Evolutionary conservation across 371 early-diverging fungal species (phyloP).

Genomic region (Mitosporidium daphniae): DNA sequence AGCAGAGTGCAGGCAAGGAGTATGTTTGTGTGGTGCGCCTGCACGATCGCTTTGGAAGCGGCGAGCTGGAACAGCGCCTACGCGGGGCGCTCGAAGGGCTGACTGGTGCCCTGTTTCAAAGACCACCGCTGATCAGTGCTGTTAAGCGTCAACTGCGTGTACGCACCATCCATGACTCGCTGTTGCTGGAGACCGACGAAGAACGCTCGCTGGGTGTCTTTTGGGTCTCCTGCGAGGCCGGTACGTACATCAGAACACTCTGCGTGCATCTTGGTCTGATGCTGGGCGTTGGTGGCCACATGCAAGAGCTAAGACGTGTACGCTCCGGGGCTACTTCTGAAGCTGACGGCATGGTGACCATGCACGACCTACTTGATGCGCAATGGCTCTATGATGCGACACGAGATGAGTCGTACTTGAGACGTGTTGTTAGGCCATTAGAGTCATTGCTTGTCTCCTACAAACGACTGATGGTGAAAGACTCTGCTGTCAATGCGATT

Average conservation of each 20-base stretch:
- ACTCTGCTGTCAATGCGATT: conserved; percentile 86
- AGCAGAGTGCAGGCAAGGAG: conserved; percentile 90
- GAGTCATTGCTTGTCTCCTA: conserved; percentile 71
- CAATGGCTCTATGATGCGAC: conserved; percentile 83
- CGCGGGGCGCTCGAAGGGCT: conserved; percentile 45
- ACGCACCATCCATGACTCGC: conserved; percentile 80
- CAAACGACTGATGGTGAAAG: conserved; percentile 94
- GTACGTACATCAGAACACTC: conserved; percentile 95
- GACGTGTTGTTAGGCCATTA: conserved; percentile 74
- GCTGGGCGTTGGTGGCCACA: conserved; percentile 85
- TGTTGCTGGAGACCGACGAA: conserved; percentile 77
- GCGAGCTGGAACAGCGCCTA: conserved; percentile 43
- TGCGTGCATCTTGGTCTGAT: conserved; percentile 93
- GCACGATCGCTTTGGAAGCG: conserved; percentile 27
- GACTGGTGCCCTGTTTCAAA: conserved; percentile 90
- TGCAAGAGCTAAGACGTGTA: conserved; percentile 96
- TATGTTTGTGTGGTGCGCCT: conserved; percentile 85
- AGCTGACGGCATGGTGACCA: conserved; percentile 69
- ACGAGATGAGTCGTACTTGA: conserved; percentile 63
- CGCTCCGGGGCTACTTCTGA: conserved; percentile 72
- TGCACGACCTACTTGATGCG: conserved; percentile 96
- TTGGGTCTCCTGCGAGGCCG: conserved; percentile 95
- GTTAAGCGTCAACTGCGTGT: conserved; percentile 97
- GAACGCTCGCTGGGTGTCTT: conserved; percentile 75
- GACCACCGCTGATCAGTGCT: conserved; percentile 96